Conservation (phyloP, 176 grass and related monocot genomes). For the Musa acuminata region DNA sequence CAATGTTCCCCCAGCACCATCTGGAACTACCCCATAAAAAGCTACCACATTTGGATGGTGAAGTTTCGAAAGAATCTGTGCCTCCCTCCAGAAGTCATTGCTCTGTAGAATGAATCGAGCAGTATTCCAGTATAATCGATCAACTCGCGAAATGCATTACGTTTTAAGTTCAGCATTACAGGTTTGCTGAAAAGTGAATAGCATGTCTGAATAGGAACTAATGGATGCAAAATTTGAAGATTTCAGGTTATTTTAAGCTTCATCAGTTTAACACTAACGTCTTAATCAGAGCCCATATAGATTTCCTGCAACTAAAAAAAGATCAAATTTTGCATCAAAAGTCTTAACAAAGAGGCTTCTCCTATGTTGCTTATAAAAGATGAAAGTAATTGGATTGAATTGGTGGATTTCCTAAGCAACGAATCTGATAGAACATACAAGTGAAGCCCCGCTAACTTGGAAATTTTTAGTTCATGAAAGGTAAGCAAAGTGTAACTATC, state of each 20-base stretch:
- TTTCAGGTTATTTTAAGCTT: too few relatives aligned
- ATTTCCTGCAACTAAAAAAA: too few relatives aligned
- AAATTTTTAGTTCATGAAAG: not conserved
- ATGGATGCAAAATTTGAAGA: not conserved
- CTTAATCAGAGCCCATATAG: too few relatives aligned
- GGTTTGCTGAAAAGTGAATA: not conserved
- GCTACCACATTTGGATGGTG: slow-evolving; percentile 97
- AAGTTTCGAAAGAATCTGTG: slow-evolving; percentile 83
- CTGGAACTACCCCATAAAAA: slow-evolving; percentile 94
- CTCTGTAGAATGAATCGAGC: slow-evolving; percentile 31
- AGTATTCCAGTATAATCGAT: not conserved
- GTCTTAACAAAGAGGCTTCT: too few relatives aligned
- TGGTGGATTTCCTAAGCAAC: not conserved
- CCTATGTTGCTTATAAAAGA: not conserved
- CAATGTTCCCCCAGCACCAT: slow-evolving; percentile 85
- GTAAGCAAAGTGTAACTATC: not conserved
- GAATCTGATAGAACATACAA: not conserved
- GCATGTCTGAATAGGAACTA: not conserved
- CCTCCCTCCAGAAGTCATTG: slow-evolving; percentile 97
- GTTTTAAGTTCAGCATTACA: not conserved
- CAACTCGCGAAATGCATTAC: not conserved
- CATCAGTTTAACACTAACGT: too few relatives aligned
- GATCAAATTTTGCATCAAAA: too few relatives aligned
- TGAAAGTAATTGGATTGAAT: not conserved
- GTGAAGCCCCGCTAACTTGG: not conserved